These are phyloP conservation scores for Metschnikowia colocasiae DNA, from an alignment of 805 yeast genomes.

Conservation along the genomic window DNA sequence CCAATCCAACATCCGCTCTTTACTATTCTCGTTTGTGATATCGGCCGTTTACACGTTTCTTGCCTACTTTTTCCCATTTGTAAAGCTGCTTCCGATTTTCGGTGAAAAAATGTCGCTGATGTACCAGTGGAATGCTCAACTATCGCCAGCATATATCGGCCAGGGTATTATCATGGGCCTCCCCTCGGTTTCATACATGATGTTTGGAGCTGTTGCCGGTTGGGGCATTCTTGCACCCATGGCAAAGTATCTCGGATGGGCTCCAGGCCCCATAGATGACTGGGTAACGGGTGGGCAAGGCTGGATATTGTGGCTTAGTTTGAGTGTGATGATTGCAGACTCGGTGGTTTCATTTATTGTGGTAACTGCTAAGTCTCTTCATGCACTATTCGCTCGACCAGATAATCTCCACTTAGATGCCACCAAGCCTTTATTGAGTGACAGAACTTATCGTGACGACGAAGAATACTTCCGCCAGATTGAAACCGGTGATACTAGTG, in stretches of 20 bases:
- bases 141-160: constrained; percentile 95
- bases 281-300: constrained; percentile 96
- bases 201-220: constrained; percentile 83
- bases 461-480: neutral
- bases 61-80: constrained; percentile 68
- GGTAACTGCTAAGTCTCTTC: constrained; percentile 46
- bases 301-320: constrained; percentile 93
- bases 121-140: constrained; percentile 86
- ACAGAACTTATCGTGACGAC: neutral
- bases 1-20: constrained; percentile 55
- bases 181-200: constrained; percentile 86
- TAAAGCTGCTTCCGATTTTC: constrained; percentile 70
- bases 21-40: constrained; percentile 56
- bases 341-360: constrained; percentile 76
- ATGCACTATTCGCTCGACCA: constrained; percentile 10
- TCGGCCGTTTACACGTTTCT: constrained; percentile 71
- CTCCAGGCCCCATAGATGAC: constrained; percentile 83
- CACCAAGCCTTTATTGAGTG: neutral
- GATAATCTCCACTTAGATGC: neutral
- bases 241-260: constrained; percentile 72
- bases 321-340: constrained; percentile 92
- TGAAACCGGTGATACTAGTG: neutral
- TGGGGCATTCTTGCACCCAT: constrained; percentile 91
- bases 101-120: constrained; percentile 58
- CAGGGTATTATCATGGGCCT: constrained; percentile 98